These are phyloP conservation scores for Aristolochia californica DNA, from an alignment of 164 flowering plant genomes.

Conservation along the genomic window DNA sequence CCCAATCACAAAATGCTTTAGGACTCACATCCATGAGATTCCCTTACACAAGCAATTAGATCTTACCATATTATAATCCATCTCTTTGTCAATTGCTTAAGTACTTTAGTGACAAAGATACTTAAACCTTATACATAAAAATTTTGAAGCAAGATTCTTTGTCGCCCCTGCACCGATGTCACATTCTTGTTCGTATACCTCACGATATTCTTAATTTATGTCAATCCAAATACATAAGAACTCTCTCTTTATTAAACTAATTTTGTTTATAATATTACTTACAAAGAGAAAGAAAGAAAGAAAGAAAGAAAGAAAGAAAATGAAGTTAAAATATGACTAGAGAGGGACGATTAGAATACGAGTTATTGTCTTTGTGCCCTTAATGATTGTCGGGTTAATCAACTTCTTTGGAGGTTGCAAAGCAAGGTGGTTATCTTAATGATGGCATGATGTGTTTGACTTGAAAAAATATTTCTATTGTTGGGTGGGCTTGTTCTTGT, in stretches of 20 bases:
- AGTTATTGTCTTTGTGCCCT: neutral
- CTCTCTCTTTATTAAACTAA: too few species aligned
- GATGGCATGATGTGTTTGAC: constrained; percentile 8
- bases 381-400: neutral
- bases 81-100: neutral
- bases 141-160: too few species aligned
- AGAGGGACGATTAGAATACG: constrained; percentile 5
- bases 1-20: neutral
- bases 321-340: too few species aligned
- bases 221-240: too few species aligned
- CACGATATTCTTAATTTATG: too few species aligned
- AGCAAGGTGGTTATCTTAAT: constrained; percentile 5
- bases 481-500: too few species aligned
- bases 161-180: too few species aligned
- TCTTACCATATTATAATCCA: neutral
- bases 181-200: too few species aligned
- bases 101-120: neutral
- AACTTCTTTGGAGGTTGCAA: neutral
- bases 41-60: constrained; percentile 2
- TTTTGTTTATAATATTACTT: too few species aligned
- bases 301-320: neutral
- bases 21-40: neutral
- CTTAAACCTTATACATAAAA: too few species aligned
- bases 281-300: neutral
- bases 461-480: constrained; percentile 5